phyloP scores from a whole-genome alignment of 306 rosid species.

The Trifolium dubium region DNA sequence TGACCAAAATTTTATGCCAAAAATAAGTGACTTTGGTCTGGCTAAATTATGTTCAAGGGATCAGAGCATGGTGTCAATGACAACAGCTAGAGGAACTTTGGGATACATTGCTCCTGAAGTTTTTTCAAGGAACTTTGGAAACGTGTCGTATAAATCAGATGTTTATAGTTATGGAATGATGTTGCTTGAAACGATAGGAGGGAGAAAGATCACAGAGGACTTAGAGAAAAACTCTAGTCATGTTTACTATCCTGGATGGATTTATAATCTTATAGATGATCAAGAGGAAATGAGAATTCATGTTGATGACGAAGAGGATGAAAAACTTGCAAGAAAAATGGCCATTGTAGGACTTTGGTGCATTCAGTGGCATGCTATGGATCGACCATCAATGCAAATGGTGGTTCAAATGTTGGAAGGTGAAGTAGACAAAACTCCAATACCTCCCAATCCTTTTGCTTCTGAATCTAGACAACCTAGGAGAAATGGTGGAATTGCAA shows the following conservation, averaged over 20 bases:
- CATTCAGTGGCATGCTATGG: slow-evolving; percentile 27
- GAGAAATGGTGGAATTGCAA: not conserved
- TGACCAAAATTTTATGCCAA: slow-evolving; percentile 19
- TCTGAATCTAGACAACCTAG: slow-evolving; percentile 11
- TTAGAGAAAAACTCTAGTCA: slow-evolving; percentile 38
- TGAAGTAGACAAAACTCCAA: slow-evolving; percentile 19
- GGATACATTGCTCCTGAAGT: not conserved
- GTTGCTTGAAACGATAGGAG: slow-evolving; percentile 52
- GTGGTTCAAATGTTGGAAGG: slow-evolving; percentile 13
- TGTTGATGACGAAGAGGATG: slow-evolving; percentile 20
- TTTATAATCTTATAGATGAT: slow-evolving; percentile 38
- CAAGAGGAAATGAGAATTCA: slow-evolving; percentile 21
- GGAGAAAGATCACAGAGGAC: slow-evolving; percentile 35
- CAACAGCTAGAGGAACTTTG: slow-evolving; percentile 41
- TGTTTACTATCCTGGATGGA: slow-evolving; percentile 43
- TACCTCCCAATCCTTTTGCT: slow-evolving; percentile 29
- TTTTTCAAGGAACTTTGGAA: no score
- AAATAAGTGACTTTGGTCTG: slow-evolving; percentile 49
- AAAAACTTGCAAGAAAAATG: not conserved
- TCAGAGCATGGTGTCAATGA: slow-evolving; percentile 36
- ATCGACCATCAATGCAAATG: slow-evolving; percentile 21
- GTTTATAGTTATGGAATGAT: slow-evolving; percentile 1
- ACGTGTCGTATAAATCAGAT: no score
- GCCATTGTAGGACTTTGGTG: slow-evolving; percentile 22
- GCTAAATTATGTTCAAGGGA: slow-evolving; percentile 46